phyloP scores from a whole-genome alignment of 306 rosid species.

The Lagenaria siceraria region DNA sequence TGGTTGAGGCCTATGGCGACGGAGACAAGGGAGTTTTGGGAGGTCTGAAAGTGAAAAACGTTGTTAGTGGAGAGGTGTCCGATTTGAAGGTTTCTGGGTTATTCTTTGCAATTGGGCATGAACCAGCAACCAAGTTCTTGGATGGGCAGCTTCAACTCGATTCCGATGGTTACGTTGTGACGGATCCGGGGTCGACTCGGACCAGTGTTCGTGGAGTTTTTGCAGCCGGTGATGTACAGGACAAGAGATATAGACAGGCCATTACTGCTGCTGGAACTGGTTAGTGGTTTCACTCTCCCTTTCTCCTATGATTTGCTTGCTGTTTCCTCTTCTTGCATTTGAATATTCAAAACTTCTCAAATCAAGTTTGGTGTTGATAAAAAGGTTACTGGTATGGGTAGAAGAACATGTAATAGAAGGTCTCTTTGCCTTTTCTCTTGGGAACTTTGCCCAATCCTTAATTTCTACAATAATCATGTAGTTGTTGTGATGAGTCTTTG shows the following conservation, averaged over 20 bases:
- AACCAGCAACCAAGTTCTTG: constrained; percentile 72
- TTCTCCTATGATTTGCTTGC: neutral
- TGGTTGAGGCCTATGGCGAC: constrained; percentile 49
- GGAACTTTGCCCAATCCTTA: neutral
- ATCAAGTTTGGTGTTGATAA: neutral
- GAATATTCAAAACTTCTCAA: neutral
- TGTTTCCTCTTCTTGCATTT: neutral
- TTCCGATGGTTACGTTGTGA: constrained; percentile 51
- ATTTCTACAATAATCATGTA: neutral
- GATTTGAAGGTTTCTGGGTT: constrained; percentile 64
- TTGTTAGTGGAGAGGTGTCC: constrained; percentile 35
- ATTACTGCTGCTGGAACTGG: constrained; percentile 84
- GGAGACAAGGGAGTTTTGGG: constrained; percentile 34
- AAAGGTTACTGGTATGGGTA: neutral
- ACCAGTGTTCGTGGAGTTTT: constrained; percentile 69
- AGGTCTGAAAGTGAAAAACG: constrained; percentile 55
- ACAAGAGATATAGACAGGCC: constrained; percentile 90
- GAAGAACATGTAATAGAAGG: neutral
- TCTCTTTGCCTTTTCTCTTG: neutral
- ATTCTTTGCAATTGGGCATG: constrained; percentile 84
- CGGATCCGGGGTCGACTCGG: constrained; percentile 48
- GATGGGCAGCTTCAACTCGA: constrained; percentile 59
- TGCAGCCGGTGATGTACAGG: constrained; percentile 94
- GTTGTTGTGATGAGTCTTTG: neutral
- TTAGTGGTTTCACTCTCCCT: constrained; percentile 10